Conservation (phyloP, 192 early-diverging fungal species). For the Coemansia sp. region DNA sequence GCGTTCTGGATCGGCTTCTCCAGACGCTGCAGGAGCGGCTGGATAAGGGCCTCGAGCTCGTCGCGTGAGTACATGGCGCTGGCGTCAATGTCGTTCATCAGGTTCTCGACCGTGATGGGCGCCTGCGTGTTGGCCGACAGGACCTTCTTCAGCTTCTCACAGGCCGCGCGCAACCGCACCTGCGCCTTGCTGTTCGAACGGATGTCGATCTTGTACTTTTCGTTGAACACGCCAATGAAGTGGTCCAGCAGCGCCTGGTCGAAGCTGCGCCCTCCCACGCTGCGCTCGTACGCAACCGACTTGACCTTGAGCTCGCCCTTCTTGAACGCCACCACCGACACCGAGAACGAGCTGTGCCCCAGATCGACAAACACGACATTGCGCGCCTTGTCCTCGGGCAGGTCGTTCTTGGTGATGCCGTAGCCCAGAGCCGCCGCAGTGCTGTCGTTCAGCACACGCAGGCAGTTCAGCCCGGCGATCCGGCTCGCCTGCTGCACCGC, state of each 20-base stretch:
- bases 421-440: slow-evolving; percentile 94
- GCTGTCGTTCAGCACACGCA: slow-evolving; percentile 90
- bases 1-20: slow-evolving; percentile 73
- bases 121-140: slow-evolving; percentile 89
- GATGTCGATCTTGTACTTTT: slow-evolving; percentile 96
- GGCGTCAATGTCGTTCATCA: slow-evolving; percentile 96
- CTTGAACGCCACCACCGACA: slow-evolving; percentile 86
- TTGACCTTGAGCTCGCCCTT: slow-evolving; percentile 95
- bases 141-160: slow-evolving; percentile 97
- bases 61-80: slow-evolving; percentile 74
- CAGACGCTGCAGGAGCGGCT: slow-evolving; percentile 70
- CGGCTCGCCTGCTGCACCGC: slow-evolving; percentile 83
- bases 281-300: slow-evolving; percentile 87
- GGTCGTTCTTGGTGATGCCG: slow-evolving; percentile 96
- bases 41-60: slow-evolving; percentile 82
- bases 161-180: slow-evolving; percentile 83
- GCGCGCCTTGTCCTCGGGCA: slow-evolving; percentile 90
- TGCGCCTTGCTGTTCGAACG: slow-evolving; percentile 82
- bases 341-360: slow-evolving; percentile 82
- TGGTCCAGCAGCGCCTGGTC: slow-evolving; percentile 87
- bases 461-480: slow-evolving; percentile 85
- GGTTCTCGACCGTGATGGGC: slow-evolving; percentile 89
- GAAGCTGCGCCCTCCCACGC: slow-evolving; percentile 95
- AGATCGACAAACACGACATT: slow-evolving; percentile 93
- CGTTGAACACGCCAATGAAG: slow-evolving; percentile 83